These are phyloP conservation scores for Fagopyrum homotropicum DNA, from an alignment of 148 eudicot species.

Conservation along the genomic window DNA sequence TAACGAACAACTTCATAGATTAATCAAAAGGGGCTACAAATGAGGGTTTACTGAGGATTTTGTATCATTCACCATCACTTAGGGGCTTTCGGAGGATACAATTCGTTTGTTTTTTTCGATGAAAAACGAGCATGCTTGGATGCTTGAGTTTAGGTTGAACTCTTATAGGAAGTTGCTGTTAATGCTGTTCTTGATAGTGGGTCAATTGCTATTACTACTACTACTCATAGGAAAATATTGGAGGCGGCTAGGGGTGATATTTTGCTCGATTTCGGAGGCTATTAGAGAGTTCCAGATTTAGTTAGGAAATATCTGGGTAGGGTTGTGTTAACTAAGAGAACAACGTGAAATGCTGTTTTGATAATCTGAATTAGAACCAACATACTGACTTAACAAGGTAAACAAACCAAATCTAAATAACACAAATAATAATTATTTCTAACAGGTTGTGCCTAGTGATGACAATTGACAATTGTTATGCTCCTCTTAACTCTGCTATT, in stretches of 20 bases:
- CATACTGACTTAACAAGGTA: too few species aligned
- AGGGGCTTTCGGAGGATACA: slow-evolving; percentile 76
- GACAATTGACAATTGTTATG: slow-evolving; percentile 89
- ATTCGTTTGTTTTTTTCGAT: slow-evolving; percentile 54
- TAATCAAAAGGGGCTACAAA: slow-evolving; percentile 67
- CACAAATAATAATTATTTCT: too few species aligned
- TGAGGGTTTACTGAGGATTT: slow-evolving; percentile 75
- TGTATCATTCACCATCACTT: slow-evolving; percentile 70
- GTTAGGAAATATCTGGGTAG: slow-evolving; percentile 72
- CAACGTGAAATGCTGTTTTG: too few species aligned
- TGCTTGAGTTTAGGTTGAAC: slow-evolving; percentile 75
- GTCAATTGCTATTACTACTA: slow-evolving; percentile 55
- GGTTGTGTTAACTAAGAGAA: slow-evolving; percentile 24
- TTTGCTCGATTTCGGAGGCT: slow-evolving; percentile 93
- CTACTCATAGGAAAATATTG: slow-evolving; percentile 70
- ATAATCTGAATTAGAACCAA: too few species aligned
- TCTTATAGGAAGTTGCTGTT: slow-evolving; percentile 62
- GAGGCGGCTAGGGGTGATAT: slow-evolving; percentile 83
- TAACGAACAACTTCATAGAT: slow-evolving; percentile 67
- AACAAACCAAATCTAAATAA: too few species aligned
- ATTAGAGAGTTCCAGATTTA: slow-evolving; percentile 70
- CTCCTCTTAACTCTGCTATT: slow-evolving; percentile 84
- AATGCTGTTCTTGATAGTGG: slow-evolving; percentile 96
- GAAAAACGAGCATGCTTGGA: slow-evolving; percentile 86
- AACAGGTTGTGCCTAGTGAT: slow-evolving; percentile 55